Evolutionary conservation across 2,329 filamentous ascomycete species (phyloP).

Genomic region (Aureobasidium melanogenum): DNA sequence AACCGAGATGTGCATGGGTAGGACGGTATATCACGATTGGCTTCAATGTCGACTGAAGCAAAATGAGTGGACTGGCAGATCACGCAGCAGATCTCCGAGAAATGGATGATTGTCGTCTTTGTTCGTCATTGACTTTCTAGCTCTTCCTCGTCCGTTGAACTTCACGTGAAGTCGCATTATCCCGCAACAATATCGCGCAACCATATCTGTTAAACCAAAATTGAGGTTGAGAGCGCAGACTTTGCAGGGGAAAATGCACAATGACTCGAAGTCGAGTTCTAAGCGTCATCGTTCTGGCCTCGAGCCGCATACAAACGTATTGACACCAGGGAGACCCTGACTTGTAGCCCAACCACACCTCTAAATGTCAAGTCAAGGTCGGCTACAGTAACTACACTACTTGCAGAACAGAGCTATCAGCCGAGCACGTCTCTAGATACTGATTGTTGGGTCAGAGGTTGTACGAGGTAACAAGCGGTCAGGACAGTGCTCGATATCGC

Average conservation of each 20-base stretch:
- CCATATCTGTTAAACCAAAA: not conserved
- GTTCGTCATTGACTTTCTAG: not conserved
- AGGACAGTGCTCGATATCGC: not conserved
- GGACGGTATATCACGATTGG: not conserved
- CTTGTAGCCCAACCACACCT: not conserved
- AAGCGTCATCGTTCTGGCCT: conserved; percentile 3
- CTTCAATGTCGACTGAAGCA: not conserved
- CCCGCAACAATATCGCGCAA: not conserved
- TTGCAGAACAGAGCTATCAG: not conserved
- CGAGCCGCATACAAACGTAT: not conserved
- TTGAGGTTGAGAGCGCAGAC: not conserved
- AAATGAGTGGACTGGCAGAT: not conserved
- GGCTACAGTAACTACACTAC: not conserved
- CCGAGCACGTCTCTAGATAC: not conserved
- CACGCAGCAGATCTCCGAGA: not conserved
- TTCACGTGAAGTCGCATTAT: not conserved
- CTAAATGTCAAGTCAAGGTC: not conserved
- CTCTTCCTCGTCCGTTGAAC: not conserved
- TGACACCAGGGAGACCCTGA: not conserved
- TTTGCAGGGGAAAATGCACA: not conserved
- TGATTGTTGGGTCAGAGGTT: not conserved
- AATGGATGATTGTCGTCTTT: not conserved
- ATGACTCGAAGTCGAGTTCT: not conserved
- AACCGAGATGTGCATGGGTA: not conserved
- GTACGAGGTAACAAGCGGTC: not conserved